Conservation (phyloP, 331 rosid genomes). For the Acacia concinna region DNA sequence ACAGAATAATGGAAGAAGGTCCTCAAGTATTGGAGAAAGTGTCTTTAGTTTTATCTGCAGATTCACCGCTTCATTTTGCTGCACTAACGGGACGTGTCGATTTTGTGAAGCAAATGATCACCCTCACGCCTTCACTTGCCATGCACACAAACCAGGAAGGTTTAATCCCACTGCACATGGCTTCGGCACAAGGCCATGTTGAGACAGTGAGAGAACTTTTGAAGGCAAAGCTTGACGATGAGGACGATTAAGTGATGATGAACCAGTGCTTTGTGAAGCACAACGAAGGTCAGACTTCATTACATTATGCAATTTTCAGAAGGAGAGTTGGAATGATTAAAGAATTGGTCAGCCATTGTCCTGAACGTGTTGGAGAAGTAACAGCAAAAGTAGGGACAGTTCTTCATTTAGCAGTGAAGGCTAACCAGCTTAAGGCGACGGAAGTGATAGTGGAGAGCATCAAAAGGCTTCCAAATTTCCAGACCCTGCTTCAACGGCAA, state of each 20-base stretch:
- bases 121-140: neutral
- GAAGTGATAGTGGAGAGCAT: neutral
- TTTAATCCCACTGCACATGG: slow-evolving; percentile 16
- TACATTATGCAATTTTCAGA: slow-evolving; percentile 4
- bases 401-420: neutral
- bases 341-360: neutral
- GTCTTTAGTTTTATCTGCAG: too few species aligned
- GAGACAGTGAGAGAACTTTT: neutral
- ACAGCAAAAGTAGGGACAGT: neutral
- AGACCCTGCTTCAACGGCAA: neutral
- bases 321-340: neutral
- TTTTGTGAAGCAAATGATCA: neutral
- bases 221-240: neutral
- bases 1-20: neutral
- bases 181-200: slow-evolving; percentile 7
- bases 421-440: neutral
- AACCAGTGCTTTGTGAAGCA: neutral
- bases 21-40: neutral
- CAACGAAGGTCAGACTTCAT: neutral
- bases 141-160: neutral
- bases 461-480: neutral
- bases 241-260: neutral
- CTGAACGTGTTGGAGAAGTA: neutral
- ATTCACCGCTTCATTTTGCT: neutral
- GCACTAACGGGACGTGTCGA: neutral